Base-by-base conservation (phyloP, 2,329 filamentous ascomycete species). In the Trichoderma arundinaceum region DNA sequence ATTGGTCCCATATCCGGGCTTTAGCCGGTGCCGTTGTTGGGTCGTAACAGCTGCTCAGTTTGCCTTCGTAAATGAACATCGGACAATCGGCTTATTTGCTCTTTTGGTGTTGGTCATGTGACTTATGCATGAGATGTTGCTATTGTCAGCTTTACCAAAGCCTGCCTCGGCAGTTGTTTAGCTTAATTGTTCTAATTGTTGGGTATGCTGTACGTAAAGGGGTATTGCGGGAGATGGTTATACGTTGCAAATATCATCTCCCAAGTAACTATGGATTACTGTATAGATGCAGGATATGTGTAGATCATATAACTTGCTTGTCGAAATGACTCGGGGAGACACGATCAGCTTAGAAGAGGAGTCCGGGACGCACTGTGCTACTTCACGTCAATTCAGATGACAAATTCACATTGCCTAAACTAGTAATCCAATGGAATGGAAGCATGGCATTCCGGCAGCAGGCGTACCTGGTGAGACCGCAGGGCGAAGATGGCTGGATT, bases 51-150 rank as follows among this genome's bases (percentile, higher is more conserved):
- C n/a, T n/a, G 22, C 22, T 28, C 22, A 28, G 22, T 28, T 28
- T 43, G 12, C 46, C 58, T 12, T 61, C 35, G 35, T 52, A 61
- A 33, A 61, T 61, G 46, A 61, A 61, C 44, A 61, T 60, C 44
- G 44, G 44, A 8, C 13, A 51, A 51, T 60, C 57, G 44, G 57
- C 44, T 60, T 60, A 60, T 49, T 60, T 1, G 33, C 15, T 39
- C 19, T 39, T 60, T 33, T 39, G 19, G 44, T 13, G 13, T 44
- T 13, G 17, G 6, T 60, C 57, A 60, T 51, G 57, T 60, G 57
- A 60, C n/a, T 60, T 51, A 32, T 13, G 41, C 57, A 15, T 2
- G 22, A 28, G 22, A 28, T 28, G 22, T 28, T 28, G 22, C 22
- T 28, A 28, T 46, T 38, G 57, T 60, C 44, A 60, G 57, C 44